Evolutionary conservation across 768 basidiomycete species (phyloP).

Genomic region (Hydnum rufescens): DNA sequence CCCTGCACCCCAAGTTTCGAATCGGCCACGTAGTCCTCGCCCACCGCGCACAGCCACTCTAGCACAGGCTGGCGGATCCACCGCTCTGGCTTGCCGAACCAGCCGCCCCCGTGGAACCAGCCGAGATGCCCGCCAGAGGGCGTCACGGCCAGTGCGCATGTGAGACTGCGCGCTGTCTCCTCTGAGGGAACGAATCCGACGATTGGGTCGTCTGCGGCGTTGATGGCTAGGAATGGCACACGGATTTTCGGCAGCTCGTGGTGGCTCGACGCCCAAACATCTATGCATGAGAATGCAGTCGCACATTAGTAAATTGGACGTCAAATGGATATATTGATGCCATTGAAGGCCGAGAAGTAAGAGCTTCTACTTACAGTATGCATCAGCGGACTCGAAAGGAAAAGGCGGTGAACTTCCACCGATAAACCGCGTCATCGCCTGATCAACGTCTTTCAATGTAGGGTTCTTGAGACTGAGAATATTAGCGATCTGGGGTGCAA

Average conservation of each 20-base stretch:
- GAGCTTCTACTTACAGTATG: constrained; percentile 14
- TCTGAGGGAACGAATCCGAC: constrained; percentile 13
- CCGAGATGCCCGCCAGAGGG: constrained; percentile 8
- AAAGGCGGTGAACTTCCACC: constrained; percentile 7
- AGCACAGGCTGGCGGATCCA: constrained; percentile 10
- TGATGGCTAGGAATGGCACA: constrained; percentile 16
- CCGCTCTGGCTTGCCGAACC: constrained; percentile 5
- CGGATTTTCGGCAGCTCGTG: constrained; percentile 10
- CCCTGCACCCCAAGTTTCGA: constrained; percentile 3
- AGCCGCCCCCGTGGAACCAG: constrained; percentile 8
- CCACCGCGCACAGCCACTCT: constrained; percentile 8
- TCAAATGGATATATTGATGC: not conserved
- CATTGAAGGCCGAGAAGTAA: not conserved
- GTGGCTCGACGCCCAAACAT: constrained; percentile 11
- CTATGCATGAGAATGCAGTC: not conserved
- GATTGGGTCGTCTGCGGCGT: constrained; percentile 17
- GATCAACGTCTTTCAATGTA: constrained; percentile 7
- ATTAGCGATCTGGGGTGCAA: constrained; percentile 3
- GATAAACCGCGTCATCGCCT: constrained; percentile 6
- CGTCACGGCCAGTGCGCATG: constrained; percentile 11
- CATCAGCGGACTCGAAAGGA: constrained; percentile 11
- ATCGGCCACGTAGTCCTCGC: constrained; percentile 9
- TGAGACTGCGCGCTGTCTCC: constrained; percentile 10
- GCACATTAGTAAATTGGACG: not conserved
- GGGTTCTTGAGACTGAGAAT: constrained; percentile 8